A percentile compares a stretch with the other conserved stretches of the same genome.
Conservation (phyloP, 73 alveolate species). For the Paramecium biaurelia region DNA sequence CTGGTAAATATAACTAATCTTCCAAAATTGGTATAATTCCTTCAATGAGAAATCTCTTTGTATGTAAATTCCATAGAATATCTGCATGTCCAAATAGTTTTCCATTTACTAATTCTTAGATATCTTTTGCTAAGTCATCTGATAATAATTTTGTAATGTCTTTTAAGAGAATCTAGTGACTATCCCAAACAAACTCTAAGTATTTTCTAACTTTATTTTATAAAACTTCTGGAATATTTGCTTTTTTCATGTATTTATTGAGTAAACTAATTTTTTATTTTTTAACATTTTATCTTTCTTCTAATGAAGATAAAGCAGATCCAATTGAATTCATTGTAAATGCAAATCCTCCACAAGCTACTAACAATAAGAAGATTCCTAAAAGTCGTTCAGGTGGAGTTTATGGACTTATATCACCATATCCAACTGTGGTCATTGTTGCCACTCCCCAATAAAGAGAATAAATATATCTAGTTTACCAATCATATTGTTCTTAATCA, state of each 20-base stretch:
- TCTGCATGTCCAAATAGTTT: not conserved
- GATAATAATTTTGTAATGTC: not conserved
- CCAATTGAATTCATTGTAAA: constrained; percentile 46
- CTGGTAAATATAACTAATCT: constrained; percentile 48
- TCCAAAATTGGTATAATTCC: not conserved
- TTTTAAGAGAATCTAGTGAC: not conserved
- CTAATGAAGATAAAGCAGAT: not conserved
- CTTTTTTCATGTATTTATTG: constrained; percentile 48
- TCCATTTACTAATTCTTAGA: not conserved
- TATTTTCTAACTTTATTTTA: constrained; percentile 64
- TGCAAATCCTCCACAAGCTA: constrained; percentile 32
- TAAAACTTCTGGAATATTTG: constrained; percentile 57
- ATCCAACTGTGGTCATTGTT: constrained; percentile 77
- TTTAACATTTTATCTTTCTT: not conserved
- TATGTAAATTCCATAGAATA: not conserved
- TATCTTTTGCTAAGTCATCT: not conserved
- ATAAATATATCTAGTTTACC: constrained; percentile 55
- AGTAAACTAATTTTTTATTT: not conserved
- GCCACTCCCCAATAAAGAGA: constrained; percentile 72
- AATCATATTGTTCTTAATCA: not conserved
- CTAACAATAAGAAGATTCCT: constrained; percentile 65
- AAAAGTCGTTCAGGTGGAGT: constrained; percentile 64
- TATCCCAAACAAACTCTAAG: constrained; percentile 62
- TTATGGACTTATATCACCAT: constrained; percentile 71
- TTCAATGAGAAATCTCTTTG: not conserved